Percentiles rank a stretch among this genome's conserved stretches.
Conservation (phyloP, 345 rosid species). For the Eucalyptus erythrocorys region DNA sequence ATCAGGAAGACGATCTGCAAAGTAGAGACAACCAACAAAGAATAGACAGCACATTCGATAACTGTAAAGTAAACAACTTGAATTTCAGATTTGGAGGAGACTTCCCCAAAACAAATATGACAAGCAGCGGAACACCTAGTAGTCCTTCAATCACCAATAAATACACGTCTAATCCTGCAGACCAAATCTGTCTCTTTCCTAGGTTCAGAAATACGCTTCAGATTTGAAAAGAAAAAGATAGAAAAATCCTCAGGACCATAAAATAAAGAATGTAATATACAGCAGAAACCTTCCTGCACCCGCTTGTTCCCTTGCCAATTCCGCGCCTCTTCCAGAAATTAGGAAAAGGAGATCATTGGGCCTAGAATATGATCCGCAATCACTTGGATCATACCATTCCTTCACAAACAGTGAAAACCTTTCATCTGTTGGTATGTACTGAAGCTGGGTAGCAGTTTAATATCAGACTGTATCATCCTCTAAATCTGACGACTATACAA, state of each 20-base stretch:
- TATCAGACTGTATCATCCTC: background rate
- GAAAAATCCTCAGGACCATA: background rate
- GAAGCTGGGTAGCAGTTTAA: background rate
- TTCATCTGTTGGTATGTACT: background rate
- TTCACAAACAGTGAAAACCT: background rate
- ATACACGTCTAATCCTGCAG: background rate
- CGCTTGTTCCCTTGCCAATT: background rate
- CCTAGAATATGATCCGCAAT: background rate
- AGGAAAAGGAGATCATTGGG: background rate
- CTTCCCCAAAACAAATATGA: background rate
- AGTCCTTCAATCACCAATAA: background rate
- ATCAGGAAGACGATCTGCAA: background rate
- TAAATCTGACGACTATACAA: slow-evolving; percentile 49
- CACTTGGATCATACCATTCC: background rate
- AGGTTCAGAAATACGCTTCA: background rate
- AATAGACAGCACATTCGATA: background rate
- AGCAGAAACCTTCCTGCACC: background rate
- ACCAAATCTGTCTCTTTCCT: background rate
- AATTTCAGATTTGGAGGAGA: background rate
- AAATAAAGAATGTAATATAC: background rate
- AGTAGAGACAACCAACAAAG: background rate
- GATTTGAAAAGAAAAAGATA: background rate
- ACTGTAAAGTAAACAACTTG: background rate
- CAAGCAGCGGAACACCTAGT: background rate
- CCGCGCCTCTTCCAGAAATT: background rate